Evolutionary conservation across 805 yeast genomes (phyloP), one percentile per base, ranked within the genome.

Genomic region (Saturnispora sekii): DNA sequence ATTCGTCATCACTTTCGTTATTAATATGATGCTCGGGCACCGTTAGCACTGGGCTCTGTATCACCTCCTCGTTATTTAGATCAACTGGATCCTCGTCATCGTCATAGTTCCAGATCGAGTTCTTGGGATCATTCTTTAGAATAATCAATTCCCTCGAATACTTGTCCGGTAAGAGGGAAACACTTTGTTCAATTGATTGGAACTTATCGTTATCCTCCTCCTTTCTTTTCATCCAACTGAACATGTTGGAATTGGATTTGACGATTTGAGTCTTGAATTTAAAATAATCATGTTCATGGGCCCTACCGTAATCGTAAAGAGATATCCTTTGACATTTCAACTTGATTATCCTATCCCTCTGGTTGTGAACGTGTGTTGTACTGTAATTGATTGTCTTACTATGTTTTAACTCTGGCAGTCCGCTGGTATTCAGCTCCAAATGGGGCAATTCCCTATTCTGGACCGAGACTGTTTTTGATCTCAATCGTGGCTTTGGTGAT

Each of bases 91-190:
- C 60, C 32, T 63, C 66, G 11, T 61, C 56, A 41, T 65, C 69
- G 47, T 65, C 69, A 48, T 62, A 65, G 44, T 65, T 63, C 66
- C 67, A 65, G 8, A 64, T 52, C 44, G 59, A 64, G 44, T 64
- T 64, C 26, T 63, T 64, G 0, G 69, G 68, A 40, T 64, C 60
- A 38, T 58, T 49, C 49, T 65, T 65, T 36, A 65, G 46, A 32
- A 58, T 58, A 54, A 64, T 63, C 45, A 65, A 46, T 42, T 62
- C 62, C 34, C 54, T 49, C 9, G 65, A 55, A 40, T 64, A 65
- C 7, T 61, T 54, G 47, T 65, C 69, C 1, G 69, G 68, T 38
- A 65, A 47, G n/a, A 65, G 48, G 47, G 65, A 59, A 26, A 64
- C 41, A 8, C 67, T 61, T 35, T 61, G 51, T 45, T 62, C 68